Percentiles rank a stretch among this genome's conserved stretches.
Conservation (phyloP, 2,329 filamentous ascomycete species). For the Diatrype stigma region DNA sequence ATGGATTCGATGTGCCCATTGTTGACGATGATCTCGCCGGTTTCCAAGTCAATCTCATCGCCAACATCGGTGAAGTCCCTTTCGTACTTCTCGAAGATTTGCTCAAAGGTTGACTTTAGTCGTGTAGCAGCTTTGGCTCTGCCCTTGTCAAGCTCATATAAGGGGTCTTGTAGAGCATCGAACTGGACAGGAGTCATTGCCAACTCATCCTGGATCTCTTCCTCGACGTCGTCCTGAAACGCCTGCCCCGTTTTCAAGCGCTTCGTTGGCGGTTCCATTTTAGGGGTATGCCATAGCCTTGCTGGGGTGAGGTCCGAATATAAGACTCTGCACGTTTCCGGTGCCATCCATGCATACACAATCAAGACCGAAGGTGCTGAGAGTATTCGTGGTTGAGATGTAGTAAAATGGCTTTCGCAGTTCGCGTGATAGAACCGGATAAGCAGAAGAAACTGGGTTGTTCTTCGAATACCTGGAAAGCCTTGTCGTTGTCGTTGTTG, state of each 20-base stretch:
- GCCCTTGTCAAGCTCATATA: conserved; percentile 55
- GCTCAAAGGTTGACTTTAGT: conserved; percentile 79
- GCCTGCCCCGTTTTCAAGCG: conserved; percentile 51
- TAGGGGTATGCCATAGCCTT: background rate
- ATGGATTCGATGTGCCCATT: conserved; percentile 75
- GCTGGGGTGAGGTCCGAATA: no score
- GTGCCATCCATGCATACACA: no score
- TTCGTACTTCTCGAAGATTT: conserved; percentile 85
- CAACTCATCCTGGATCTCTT: conserved; percentile 42
- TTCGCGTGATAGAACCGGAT: no score
- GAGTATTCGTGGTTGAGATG: no score
- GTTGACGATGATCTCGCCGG: conserved; percentile 79
- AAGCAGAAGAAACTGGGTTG: no score
- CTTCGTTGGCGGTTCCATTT: conserved; percentile 59
- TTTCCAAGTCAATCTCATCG: conserved; percentile 84
- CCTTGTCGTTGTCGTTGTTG: no score
- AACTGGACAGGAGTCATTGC: conserved; percentile 44
- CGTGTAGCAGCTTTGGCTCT: conserved; percentile 64
- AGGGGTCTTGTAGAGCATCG: conserved; percentile 44
- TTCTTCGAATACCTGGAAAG: no score
- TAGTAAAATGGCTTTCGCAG: no score
- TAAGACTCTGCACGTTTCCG: no score
- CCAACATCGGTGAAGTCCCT: conserved; percentile 77
- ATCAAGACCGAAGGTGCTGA: no score
- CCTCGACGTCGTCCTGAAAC: conserved; percentile 35